Conservation (phyloP, 163 green algal species). For the Chloroidium sp. region DNA sequence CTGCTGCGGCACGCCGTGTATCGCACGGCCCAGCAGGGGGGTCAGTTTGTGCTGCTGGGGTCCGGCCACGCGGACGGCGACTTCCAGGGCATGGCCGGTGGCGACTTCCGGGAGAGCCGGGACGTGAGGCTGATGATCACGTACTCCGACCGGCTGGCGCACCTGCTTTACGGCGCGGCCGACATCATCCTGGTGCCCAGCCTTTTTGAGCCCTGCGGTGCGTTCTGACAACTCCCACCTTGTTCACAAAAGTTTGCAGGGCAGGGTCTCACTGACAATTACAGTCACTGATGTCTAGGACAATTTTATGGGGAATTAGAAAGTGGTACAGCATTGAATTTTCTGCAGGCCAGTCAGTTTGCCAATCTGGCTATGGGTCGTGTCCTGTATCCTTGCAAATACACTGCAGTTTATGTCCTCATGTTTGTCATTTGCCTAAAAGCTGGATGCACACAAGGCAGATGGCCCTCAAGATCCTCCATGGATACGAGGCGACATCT, state of each 20-base stretch:
- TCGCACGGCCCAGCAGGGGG: slow-evolving; percentile 63
- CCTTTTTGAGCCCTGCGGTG: slow-evolving; percentile 91
- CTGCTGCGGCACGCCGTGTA: slow-evolving; percentile 83
- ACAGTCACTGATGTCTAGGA: too few relatives aligned
- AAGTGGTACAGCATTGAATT: too few relatives aligned
- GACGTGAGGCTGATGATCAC: slow-evolving; percentile 32
- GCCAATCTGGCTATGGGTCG: too few relatives aligned
- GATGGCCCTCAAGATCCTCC: too few relatives aligned
- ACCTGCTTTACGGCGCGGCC: slow-evolving; percentile 91
- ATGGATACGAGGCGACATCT: too few relatives aligned
- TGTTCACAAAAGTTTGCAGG: not conserved
- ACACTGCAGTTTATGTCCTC: too few relatives aligned
- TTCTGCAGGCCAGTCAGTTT: too few relatives aligned
- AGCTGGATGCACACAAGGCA: too few relatives aligned
- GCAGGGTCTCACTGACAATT: not conserved
- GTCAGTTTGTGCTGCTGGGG: slow-evolving; percentile 88
- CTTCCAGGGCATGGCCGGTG: slow-evolving; percentile 32
- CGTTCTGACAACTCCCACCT: slow-evolving; percentile 68
- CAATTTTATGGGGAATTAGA: too few relatives aligned
- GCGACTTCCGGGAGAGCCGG: slow-evolving; percentile 54
- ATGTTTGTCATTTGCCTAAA: too few relatives aligned
- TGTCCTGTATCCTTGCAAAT: too few relatives aligned
- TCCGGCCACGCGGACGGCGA: slow-evolving; percentile 53
- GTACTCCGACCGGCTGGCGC: slow-evolving; percentile 78
- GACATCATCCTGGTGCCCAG: slow-evolving; percentile 92